Evolutionary conservation across 2,329 filamentous ascomycete species (phyloP).

Genomic region (Trichoderma gracile): DNA sequence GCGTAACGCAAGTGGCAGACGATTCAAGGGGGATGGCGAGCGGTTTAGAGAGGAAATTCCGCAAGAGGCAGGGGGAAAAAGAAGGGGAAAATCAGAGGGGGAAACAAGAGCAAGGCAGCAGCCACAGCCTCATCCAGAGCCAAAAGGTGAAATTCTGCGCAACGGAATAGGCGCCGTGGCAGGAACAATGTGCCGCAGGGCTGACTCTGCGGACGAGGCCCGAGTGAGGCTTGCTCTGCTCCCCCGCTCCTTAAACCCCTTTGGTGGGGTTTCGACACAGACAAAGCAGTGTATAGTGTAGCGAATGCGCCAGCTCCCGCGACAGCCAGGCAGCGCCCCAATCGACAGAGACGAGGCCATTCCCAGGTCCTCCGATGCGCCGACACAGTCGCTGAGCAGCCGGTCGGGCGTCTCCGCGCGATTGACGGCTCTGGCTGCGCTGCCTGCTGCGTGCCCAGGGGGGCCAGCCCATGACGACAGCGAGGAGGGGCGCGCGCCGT

Average conservation of each 20-base stretch:
- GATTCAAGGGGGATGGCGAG: not conserved
- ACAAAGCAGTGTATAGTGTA: not conserved
- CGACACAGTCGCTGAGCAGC: constrained; percentile 20
- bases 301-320: constrained; percentile 25
- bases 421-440: constrained; percentile 16
- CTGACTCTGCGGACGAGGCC: constrained; percentile 22
- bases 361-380: not conserved
- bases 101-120: constrained; percentile 13
- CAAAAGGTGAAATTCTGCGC: not conserved
- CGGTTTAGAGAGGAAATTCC: not conserved
- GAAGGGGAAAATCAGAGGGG: not conserved
- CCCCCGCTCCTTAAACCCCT: constrained; percentile 27
- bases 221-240: constrained; percentile 22
- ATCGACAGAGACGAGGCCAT: constrained; percentile 6
- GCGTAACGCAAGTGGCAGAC: constrained; percentile 5
- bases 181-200: constrained; percentile 25
- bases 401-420: not conserved
- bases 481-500: constrained; percentile 35
- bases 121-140: constrained; percentile 17
- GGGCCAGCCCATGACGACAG: constrained; percentile 45
- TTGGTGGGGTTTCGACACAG: constrained; percentile 18
- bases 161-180: constrained; percentile 11
- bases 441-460: constrained; percentile 25
- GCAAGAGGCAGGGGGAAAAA: not conserved
- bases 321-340: constrained; percentile 16